Evolutionary conservation across 2,329 filamentous ascomycete species (phyloP).

Genomic region (Fusarium sp.): DNA sequence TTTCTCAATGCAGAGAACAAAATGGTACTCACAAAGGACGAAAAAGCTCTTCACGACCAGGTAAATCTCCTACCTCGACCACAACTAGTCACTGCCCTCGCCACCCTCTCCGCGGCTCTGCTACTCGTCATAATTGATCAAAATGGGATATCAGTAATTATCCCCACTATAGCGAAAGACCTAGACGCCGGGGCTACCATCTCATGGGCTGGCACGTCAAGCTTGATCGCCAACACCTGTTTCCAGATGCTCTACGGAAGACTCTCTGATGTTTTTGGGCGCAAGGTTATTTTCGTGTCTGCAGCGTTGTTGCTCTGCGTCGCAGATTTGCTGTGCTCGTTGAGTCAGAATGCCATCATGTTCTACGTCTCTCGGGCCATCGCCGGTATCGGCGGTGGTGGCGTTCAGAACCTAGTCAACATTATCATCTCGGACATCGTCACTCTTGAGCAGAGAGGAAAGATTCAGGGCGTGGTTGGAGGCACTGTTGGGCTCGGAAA

Average conservation of each 20-base stretch:
- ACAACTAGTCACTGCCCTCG: background rate
- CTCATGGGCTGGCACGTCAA: background rate
- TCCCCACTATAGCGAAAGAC: background rate
- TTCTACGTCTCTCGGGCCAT: background rate
- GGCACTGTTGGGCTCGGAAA: background rate
- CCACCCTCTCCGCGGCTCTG: background rate
- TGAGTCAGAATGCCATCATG: background rate
- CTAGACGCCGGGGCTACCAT: background rate
- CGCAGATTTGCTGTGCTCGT: background rate
- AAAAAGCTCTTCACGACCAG: background rate
- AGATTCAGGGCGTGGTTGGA: background rate
- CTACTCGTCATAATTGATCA: background rate
- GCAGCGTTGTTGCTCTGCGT: background rate
- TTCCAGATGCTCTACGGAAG: constrained; percentile 2
- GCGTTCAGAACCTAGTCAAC: background rate
- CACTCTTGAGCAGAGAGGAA: background rate
- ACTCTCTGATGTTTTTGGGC: background rate
- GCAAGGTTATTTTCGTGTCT: background rate
- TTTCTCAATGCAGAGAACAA: accelerated
- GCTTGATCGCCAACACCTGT: background rate
- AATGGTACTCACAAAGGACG: background rate
- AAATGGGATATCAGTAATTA: background rate
- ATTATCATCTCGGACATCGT: background rate
- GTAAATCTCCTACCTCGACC: background rate
- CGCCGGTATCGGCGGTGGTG: background rate